Conservation (phyloP, 208 protist species). For the Hexamita inflata region DNA sequence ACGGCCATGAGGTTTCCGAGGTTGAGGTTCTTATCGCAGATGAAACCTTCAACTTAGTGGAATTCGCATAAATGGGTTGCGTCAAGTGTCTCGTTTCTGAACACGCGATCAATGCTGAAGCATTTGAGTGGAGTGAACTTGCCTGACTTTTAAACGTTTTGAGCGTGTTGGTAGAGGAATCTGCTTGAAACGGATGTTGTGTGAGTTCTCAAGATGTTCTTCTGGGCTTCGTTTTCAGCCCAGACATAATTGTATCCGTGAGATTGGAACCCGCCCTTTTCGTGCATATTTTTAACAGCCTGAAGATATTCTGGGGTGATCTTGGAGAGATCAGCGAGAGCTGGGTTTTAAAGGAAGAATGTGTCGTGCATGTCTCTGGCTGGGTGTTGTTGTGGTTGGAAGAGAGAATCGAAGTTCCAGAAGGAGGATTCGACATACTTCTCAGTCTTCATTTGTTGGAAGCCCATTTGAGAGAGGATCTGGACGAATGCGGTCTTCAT, state of each 20-base stretch:
- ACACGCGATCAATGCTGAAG: slow-evolving; percentile 99
- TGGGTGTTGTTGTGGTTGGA: slow-evolving; percentile 98
- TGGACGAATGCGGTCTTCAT: slow-evolving; percentile 87
- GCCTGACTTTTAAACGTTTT: slow-evolving; percentile 37
- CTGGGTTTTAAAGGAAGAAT: slow-evolving; percentile 78
- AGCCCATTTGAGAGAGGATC: slow-evolving; percentile 95
- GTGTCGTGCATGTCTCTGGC: slow-evolving; percentile 97
- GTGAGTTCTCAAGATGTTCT: slow-evolving; percentile 97
- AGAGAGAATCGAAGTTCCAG: slow-evolving; percentile 99
- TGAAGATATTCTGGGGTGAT: slow-evolving; percentile 59
- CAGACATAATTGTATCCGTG: slow-evolving; percentile 69
- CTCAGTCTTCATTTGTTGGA: slow-evolving; percentile 98
- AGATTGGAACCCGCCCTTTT: slow-evolving; percentile 64
- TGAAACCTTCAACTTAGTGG: slow-evolving; percentile 96
- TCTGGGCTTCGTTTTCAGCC: slow-evolving; percentile 68
- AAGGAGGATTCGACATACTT: slow-evolving; percentile 94
- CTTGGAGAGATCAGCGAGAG: background rate
- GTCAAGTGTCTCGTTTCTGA: slow-evolving; percentile 98
- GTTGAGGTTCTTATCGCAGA: slow-evolving; percentile 84
- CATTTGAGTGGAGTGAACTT: slow-evolving; percentile 80
- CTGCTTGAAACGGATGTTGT: slow-evolving; percentile 92
- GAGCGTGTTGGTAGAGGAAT: slow-evolving; percentile 78
- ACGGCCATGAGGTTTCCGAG: slow-evolving; percentile 92
- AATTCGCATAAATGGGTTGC: slow-evolving; percentile 99
- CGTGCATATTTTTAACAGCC: slow-evolving; percentile 71